phyloP scores from a whole-genome alignment of 192 early-diverging fungal species.

The Mortierella antarctica region DNA sequence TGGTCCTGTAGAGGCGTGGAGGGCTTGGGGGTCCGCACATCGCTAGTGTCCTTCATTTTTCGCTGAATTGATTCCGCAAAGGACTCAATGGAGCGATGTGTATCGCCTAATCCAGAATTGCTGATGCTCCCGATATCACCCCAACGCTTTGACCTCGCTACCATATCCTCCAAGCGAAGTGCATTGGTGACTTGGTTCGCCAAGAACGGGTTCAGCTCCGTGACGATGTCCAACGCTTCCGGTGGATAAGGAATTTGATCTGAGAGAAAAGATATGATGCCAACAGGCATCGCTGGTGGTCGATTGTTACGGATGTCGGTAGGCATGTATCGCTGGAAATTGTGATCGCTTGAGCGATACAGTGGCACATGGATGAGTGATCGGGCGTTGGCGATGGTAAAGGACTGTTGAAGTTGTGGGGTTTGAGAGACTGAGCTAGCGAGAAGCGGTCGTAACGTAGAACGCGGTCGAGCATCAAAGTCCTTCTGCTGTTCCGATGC shows the following conservation, averaged over 20 bases:
- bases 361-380: slow-evolving; percentile 67
- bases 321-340: slow-evolving; percentile 37
- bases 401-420: slow-evolving; percentile 37
- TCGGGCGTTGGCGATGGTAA: slow-evolving; percentile 48
- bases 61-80: slow-evolving; percentile 33
- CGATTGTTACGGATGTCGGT: slow-evolving; percentile 36
- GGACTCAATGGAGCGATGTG: slow-evolving; percentile 16
- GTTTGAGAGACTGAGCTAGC: slow-evolving; percentile 6
- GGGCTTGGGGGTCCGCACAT: slow-evolving; percentile 10
- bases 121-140: slow-evolving; percentile 8
- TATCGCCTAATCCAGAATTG: slow-evolving; percentile 9
- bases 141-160: slow-evolving; percentile 22
- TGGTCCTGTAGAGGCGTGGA: slow-evolving; percentile 2
- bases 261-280: slow-evolving; percentile 65
- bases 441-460: not conserved
- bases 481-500: slow-evolving; percentile 26
- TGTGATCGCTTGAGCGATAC: slow-evolving; percentile 56
- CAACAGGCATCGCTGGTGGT: slow-evolving; percentile 56
- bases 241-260: slow-evolving; percentile 64
- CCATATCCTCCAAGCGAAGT: slow-evolving; percentile 29
- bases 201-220: slow-evolving; percentile 58
- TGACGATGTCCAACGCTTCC: slow-evolving; percentile 50
- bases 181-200: slow-evolving; percentile 47
- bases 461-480: not conserved
- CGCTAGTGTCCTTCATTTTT: slow-evolving; percentile 29